These are phyloP conservation scores for Claviceps pazoutovae DNA, from an alignment of 2,329 filamentous ascomycete species.

Conservation along the genomic window DNA sequence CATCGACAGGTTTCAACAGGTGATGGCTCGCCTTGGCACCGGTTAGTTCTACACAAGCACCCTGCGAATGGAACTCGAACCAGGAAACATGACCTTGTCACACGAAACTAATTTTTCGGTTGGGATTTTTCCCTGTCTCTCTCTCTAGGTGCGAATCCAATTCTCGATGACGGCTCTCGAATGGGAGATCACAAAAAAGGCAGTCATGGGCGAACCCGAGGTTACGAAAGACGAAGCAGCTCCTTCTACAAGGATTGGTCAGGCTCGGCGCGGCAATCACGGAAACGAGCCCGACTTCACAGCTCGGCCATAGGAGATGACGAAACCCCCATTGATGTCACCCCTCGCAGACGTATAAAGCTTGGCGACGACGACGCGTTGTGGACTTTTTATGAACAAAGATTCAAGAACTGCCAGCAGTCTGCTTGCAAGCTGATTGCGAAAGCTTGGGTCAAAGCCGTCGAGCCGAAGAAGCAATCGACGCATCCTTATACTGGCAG, in stretches of 20 bases:
- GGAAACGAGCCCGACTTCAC: slow-evolving; percentile 21
- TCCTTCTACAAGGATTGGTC: slow-evolving; percentile 21
- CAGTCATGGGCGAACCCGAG: slow-evolving; percentile 14
- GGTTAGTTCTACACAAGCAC: slow-evolving; percentile 17
- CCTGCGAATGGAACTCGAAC: background rate
- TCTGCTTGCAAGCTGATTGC: slow-evolving; percentile 57
- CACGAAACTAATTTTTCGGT: background rate
- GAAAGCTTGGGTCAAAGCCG: slow-evolving; percentile 62
- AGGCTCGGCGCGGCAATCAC: slow-evolving; percentile 13
- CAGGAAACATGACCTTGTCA: background rate
- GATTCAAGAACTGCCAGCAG: slow-evolving; percentile 56
- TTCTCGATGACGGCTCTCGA: slow-evolving; percentile 19
- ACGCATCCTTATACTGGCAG: slow-evolving; percentile 58
- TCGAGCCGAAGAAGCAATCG: slow-evolving; percentile 66
- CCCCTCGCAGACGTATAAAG: slow-evolving; percentile 30
- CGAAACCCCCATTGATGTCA: slow-evolving; percentile 24
- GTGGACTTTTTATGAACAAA: slow-evolving; percentile 44
- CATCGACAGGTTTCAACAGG: slow-evolving; percentile 26
- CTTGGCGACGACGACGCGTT: slow-evolving; percentile 41
- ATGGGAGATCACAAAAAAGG: slow-evolving; percentile 15
- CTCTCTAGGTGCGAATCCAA: slow-evolving; percentile 17
- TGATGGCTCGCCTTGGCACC: slow-evolving; percentile 23
- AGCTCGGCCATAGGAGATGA: slow-evolving; percentile 27
- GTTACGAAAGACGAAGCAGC: slow-evolving; percentile 18
- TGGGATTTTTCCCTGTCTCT: no score